phyloP scores from a whole-genome alignment of 495 filamentous ascomycete genomes.

The Aspergillus affinis region DNA sequence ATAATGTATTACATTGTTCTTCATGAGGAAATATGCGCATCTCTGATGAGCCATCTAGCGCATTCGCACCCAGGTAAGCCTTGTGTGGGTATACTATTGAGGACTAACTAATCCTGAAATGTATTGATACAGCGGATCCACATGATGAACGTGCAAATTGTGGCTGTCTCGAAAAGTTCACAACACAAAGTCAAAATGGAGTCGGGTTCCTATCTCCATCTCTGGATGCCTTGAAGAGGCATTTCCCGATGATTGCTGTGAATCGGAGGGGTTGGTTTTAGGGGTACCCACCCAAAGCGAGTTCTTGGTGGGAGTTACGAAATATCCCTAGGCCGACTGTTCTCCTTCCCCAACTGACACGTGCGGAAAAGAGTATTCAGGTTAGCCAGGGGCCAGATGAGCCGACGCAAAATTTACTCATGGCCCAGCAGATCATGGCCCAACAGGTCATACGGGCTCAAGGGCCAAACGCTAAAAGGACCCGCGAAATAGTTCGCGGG shows the following conservation, averaged over 20 bases:
- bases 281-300: conserved; percentile 3
- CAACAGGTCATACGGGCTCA: no score
- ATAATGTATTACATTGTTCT: conserved; percentile 5
- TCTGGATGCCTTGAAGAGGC: not conserved
- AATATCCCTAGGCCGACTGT: not conserved
- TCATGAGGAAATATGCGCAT: conserved; percentile 1
- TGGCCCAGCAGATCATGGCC: no score
- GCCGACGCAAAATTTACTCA: no score
- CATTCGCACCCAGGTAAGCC: not conserved
- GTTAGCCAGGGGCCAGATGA: no score
- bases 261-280: not conserved
- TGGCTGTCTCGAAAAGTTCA: conserved; percentile 2
- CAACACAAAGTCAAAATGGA: conserved; percentile 1
- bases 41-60: conserved; percentile 3
- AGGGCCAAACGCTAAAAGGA: no score
- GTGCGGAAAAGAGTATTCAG: conserved; percentile 5
- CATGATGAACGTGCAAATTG: not conserved
- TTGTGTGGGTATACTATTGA: not conserved
- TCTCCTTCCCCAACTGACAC: conserved; percentile 4
- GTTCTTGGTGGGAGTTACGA: not conserved
- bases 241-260: conserved; percentile 6
- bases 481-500: no score
- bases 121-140: not conserved
- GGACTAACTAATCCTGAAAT: not conserved
- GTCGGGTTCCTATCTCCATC: conserved; percentile 6